Conservation (phyloP, 192 early-diverging fungal species). For the Coemansia sp. region DNA sequence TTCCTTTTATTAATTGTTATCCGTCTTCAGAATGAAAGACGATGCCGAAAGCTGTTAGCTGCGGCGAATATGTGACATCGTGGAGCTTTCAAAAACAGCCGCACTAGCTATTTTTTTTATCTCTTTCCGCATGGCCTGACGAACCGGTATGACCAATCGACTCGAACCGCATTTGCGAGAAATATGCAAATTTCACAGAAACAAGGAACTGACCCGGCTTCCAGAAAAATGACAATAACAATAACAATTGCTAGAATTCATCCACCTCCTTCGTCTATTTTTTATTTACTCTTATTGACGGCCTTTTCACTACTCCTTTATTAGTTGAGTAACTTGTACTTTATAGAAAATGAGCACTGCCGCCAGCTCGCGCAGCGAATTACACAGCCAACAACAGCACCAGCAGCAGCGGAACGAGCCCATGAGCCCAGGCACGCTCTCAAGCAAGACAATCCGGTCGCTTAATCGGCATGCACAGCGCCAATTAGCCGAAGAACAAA, state of each 20-base stretch:
- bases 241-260: background rate
- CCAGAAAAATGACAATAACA: background rate
- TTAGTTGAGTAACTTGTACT: background rate
- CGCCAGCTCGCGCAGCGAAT: conserved; percentile 4
- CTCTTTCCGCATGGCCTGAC: too few species aligned
- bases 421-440: conserved; percentile 20
- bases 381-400: conserved; percentile 3
- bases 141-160: too few species aligned
- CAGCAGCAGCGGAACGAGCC: conserved; percentile 7
- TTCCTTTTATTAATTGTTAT: too few species aligned
- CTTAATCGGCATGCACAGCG: conserved; percentile 17
- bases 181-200: too few species aligned
- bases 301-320: background rate
- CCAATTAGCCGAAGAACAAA: conserved; percentile 43
- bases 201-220: too few species aligned
- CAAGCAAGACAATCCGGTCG: conserved; percentile 17
- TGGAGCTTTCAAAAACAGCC: too few species aligned
- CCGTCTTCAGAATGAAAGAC: too few species aligned
- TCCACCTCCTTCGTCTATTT: background rate
- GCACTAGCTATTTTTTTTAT: too few species aligned
- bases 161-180: too few species aligned
- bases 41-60: too few species aligned
- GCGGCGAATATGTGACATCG: too few species aligned
- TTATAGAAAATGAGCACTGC: conserved; percentile 7
- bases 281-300: background rate